Conservation (phyloP, 371 early-diverging fungal species). For the Mucor velutinosus region DNA sequence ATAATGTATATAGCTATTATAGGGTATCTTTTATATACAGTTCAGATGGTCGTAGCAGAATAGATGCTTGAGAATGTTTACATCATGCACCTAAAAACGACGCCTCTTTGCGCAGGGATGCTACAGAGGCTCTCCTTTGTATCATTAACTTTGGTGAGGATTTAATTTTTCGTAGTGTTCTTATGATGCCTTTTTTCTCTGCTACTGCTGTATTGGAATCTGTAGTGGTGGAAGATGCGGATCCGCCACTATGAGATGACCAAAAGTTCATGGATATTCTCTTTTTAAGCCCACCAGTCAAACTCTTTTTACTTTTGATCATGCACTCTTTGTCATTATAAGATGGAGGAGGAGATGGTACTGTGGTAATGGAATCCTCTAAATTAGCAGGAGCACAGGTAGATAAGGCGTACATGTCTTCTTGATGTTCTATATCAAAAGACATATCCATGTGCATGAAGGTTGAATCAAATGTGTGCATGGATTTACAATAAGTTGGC, state of each 20-base stretch:
- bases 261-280: background rate
- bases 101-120: slow-evolving; percentile 17
- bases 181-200: background rate
- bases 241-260: background rate
- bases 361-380: background rate
- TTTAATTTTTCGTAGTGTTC: slow-evolving; percentile 15
- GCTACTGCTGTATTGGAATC: background rate
- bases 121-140: slow-evolving; percentile 15
- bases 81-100: slow-evolving; percentile 10
- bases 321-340: background rate
- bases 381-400: background rate
- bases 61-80: slow-evolving; percentile 3
- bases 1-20: background rate
- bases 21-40: slow-evolving; percentile 1
- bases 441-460: background rate
- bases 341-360: slow-evolving; percentile 2
- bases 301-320: background rate
- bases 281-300: background rate
- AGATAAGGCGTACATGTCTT: background rate
- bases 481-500: background rate
- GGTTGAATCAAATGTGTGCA: background rate
- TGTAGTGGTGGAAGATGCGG: background rate
- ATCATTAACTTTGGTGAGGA: slow-evolving; percentile 12
- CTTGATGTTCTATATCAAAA: slow-evolving; percentile 1
- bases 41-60: background rate